Evolutionary conservation across 371 early-diverging fungal species (phyloP).

Genomic region (Mucor circinelloides): DNA sequence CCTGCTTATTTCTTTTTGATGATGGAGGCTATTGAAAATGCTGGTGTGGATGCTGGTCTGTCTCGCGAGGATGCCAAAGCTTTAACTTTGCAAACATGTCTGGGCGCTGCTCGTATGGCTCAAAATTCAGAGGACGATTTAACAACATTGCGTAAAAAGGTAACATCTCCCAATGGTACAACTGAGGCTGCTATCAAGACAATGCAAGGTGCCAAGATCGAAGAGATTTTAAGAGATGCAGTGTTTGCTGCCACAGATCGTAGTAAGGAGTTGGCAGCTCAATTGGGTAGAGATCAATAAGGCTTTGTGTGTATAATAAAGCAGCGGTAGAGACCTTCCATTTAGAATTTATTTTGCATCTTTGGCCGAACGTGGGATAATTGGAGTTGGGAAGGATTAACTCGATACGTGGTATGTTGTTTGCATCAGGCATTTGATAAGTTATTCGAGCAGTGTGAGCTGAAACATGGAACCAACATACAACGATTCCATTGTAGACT

Average conservation of each 20-base stretch:
- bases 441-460: too few relatives aligned
- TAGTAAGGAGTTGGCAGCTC: slow-evolving; percentile 71
- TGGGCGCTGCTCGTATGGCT: slow-evolving; percentile 92
- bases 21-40: slow-evolving; percentile 82
- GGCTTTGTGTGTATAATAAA: not conserved
- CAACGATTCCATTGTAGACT: too few relatives aligned
- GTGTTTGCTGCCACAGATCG: slow-evolving; percentile 73
- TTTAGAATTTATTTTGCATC: not conserved
- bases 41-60: slow-evolving; percentile 80
- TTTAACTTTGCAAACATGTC: slow-evolving; percentile 86
- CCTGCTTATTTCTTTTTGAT: slow-evolving; percentile 95
- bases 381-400: too few relatives aligned
- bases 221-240: slow-evolving; percentile 60
- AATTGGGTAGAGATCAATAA: slow-evolving; percentile 57
- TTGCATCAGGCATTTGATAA: too few relatives aligned
- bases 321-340: not conserved
- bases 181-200: slow-evolving; percentile 88
- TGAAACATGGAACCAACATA: too few relatives aligned
- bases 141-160: slow-evolving; percentile 79
- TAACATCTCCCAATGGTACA: slow-evolving; percentile 94
- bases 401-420: too few relatives aligned
- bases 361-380: too few relatives aligned
- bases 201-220: slow-evolving; percentile 66
- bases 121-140: slow-evolving; percentile 73
- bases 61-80: slow-evolving; percentile 72